Conservation (phyloP, 2,329 filamentous ascomycete genomes). For the Colletotrichum sp. region DNA sequence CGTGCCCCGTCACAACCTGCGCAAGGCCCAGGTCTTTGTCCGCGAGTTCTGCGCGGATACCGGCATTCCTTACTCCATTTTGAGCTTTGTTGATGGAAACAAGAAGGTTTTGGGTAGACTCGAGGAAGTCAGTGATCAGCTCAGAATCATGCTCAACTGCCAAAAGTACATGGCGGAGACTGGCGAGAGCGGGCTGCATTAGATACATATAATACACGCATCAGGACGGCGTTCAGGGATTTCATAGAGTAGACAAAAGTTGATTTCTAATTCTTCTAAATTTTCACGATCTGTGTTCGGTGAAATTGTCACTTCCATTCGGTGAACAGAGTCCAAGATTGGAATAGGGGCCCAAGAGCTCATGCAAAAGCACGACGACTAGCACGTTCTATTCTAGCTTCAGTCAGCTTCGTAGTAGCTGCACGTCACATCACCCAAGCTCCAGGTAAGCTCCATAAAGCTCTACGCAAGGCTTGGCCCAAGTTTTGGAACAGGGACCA, state of each 20-base stretch:
- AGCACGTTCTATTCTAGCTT: not conserved
- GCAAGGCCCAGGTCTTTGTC: conserved; percentile 63
- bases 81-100: conserved; percentile 69
- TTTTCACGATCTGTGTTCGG: not conserved
- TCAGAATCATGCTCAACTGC: conserved; percentile 64
- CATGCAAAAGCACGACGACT: not conserved
- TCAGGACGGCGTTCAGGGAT: conserved; percentile 1
- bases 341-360: not conserved
- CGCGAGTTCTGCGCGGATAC: conserved; percentile 70
- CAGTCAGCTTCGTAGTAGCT: not conserved
- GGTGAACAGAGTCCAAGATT: rapidly evolving
- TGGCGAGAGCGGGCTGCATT: conserved; percentile 47
- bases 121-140: conserved; percentile 65
- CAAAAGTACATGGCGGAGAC: conserved; percentile 55
- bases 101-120: conserved; percentile 52
- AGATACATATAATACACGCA: conserved; percentile 1
- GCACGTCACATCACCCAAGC: not conserved
- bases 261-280: not conserved
- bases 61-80: conserved; percentile 65
- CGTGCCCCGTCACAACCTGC: conserved; percentile 71
- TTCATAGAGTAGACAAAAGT: conserved; percentile 18
- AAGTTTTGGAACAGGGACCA: not conserved
- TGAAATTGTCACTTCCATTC: not conserved
- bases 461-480: not conserved
- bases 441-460: not conserved